These are phyloP conservation scores for Lactifluus pinguis DNA, from an alignment of 768 basidiomycete genomes.

Conservation along the genomic window DNA sequence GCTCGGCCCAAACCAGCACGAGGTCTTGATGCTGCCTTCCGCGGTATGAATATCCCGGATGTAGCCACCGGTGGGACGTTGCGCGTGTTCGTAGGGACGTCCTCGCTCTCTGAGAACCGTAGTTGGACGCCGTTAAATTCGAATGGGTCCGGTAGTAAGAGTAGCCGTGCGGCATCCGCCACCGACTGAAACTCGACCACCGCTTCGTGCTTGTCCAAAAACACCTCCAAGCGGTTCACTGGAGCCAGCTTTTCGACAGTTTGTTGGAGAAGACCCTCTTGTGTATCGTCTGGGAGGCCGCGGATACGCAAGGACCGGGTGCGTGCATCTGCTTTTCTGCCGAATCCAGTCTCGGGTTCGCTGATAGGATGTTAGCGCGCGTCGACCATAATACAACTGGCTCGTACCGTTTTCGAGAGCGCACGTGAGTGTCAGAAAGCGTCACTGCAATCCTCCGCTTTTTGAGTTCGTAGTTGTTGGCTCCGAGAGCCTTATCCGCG, in stretches of 20 bases:
- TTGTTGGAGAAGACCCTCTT: conserved; percentile 92
- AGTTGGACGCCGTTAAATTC: conserved; percentile 56
- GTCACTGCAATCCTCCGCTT: conserved; percentile 87
- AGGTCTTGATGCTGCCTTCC: conserved; percentile 53
- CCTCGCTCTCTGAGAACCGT: conserved; percentile 47
- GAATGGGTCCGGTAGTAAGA: conserved; percentile 65
- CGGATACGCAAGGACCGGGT: conserved; percentile 69
- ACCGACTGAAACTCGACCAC: conserved; percentile 56
- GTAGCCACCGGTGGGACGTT: conserved; percentile 28
- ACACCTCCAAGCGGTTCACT: conserved; percentile 69
- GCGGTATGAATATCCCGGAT: conserved; percentile 58
- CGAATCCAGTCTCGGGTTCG: conserved; percentile 47
- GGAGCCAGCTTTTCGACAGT: conserved; percentile 65
- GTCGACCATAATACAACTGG: neutral
- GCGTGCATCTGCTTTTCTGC: conserved; percentile 45
- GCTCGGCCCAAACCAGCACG: conserved; percentile 61
- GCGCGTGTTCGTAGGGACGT: conserved; percentile 25
- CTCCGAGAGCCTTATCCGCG: conserved; percentile 59
- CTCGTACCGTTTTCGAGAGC: conserved; percentile 23
- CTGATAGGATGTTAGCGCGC: neutral
- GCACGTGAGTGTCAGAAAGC: conserved; percentile 58
- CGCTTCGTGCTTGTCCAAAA: conserved; percentile 50
- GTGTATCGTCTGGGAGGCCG: conserved; percentile 64
- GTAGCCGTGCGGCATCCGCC: conserved; percentile 72
- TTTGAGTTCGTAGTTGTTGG: conserved; percentile 84